Conservation (phyloP, 2,329 filamentous ascomycete genomes). For the Pseudocercospora crystallina region DNA sequence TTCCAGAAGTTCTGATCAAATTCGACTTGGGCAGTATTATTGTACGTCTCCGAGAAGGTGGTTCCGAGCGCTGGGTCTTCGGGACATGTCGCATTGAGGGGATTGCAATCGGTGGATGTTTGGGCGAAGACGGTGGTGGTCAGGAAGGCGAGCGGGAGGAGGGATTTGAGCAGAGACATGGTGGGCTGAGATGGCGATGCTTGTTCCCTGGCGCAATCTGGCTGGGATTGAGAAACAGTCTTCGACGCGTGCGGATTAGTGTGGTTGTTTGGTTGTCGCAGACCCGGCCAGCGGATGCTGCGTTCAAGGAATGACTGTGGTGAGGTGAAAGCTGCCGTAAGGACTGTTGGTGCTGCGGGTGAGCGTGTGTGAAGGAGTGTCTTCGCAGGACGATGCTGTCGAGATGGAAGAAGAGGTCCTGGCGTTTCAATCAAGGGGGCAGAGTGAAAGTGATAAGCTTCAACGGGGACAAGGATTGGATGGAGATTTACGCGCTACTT, state of each 20-base stretch:
- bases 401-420: too few species aligned
- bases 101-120: conserved; percentile 75
- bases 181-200: conserved; percentile 7
- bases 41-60: conserved; percentile 64
- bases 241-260: background rate
- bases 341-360: conserved; percentile 4
- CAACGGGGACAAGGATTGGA: too few species aligned
- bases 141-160: conserved; percentile 25
- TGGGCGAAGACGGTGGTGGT: conserved; percentile 57
- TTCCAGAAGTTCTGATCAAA: conserved; percentile 38
- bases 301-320: conserved; percentile 16
- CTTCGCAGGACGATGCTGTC: too few species aligned
- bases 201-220: background rate
- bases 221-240: background rate
- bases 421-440: too few species aligned
- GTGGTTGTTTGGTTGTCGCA: conserved; percentile 2
- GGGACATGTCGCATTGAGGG: conserved; percentile 68
- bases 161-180: conserved; percentile 20
- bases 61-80: conserved; percentile 69
- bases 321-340: background rate
- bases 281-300: conserved; percentile 17
- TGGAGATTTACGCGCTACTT: too few species aligned
- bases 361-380: background rate
- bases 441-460: too few species aligned
- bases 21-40: conserved; percentile 52